Conservation (phyloP, 257 asterid species). For the Primulina tabacum region DNA sequence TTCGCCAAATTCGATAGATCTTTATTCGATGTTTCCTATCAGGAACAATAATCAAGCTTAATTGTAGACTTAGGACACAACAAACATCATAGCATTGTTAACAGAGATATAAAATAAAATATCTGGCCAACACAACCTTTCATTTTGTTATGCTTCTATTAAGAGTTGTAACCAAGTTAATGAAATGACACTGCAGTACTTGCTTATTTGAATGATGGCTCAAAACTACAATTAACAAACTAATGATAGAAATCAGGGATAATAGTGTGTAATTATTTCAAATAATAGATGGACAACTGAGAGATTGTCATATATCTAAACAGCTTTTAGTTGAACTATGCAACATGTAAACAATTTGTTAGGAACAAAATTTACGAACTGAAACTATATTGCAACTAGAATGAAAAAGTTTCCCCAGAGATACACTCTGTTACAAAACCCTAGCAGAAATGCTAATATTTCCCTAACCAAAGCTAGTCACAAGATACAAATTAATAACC, state of each 20-base stretch:
- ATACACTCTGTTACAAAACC: no score
- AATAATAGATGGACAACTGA: slow-evolving; percentile 7
- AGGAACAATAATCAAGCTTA: slow-evolving; percentile 22
- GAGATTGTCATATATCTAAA: slow-evolving; percentile 10
- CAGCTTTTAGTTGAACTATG: slow-evolving; percentile 10
- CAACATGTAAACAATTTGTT: not conserved
- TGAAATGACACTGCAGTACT: not conserved
- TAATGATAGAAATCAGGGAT: not conserved
- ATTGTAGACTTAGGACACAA: slow-evolving; percentile 18
- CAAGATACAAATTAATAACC: no score
- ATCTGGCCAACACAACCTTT: slow-evolving; percentile 6
- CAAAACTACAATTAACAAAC: not conserved
- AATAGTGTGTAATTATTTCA: slow-evolving; percentile 17
- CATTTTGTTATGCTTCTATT: slow-evolving; percentile 1
- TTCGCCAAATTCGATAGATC: slow-evolving; percentile 88
- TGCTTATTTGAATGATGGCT: slow-evolving; percentile 8
- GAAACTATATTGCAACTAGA: no score
- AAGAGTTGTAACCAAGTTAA: slow-evolving; percentile 2
- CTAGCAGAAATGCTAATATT: no score
- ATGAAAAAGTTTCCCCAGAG: no score
- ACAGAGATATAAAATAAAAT: not conserved
- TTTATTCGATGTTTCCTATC: slow-evolving; percentile 89
- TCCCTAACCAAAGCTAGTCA: no score
- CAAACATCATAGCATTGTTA: slow-evolving; percentile 13
- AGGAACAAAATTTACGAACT: no score